These are phyloP conservation scores for Puccinellia tenuiflora DNA, from an alignment of 176 grass and related monocot genomes.

Conservation along the genomic window DNA sequence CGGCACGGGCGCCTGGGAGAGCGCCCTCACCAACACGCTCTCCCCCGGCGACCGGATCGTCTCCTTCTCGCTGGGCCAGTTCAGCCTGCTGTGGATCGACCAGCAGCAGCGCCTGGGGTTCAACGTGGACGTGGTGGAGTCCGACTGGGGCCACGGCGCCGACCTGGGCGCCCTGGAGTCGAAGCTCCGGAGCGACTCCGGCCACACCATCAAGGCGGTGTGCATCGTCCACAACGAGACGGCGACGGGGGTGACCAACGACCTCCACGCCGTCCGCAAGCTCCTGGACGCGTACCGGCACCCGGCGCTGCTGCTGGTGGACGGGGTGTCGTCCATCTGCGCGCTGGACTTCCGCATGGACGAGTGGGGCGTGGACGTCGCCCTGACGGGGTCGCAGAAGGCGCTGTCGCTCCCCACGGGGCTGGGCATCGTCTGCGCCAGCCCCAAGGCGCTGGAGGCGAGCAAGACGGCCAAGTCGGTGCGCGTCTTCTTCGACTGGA, in stretches of 20 bases:
- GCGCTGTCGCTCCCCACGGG: slow-evolving; percentile 95
- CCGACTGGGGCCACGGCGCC: slow-evolving; percentile 81
- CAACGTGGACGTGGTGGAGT: slow-evolving; percentile 79
- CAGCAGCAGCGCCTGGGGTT: slow-evolving; percentile 92
- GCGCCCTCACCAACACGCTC: slow-evolving; percentile 97
- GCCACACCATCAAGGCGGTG: slow-evolving; percentile 83
- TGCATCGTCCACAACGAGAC: slow-evolving; percentile 99
- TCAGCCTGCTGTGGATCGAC: slow-evolving; percentile 98
- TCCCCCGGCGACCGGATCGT: slow-evolving; percentile 74
- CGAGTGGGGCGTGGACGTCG: slow-evolving; percentile 96
- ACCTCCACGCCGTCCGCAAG: slow-evolving; percentile 59
- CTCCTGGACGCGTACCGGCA: slow-evolving; percentile 65
- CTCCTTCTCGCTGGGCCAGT: slow-evolving; percentile 87
- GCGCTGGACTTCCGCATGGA: slow-evolving; percentile 95
- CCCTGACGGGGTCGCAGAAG: slow-evolving; percentile 93
- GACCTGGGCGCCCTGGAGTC: slow-evolving; percentile 58
- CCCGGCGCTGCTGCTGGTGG: slow-evolving; percentile 80
- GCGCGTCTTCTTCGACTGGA: slow-evolving; percentile 98
- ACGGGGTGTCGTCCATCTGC: slow-evolving; percentile 94
- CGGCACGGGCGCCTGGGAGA: slow-evolving; percentile 95
- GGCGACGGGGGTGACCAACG: slow-evolving; percentile 94
- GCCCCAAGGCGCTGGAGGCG: slow-evolving; percentile 76
- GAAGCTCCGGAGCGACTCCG: slow-evolving; percentile 45
- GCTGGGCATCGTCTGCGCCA: slow-evolving; percentile 80
- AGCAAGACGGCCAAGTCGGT: slow-evolving; percentile 73